Base-by-base conservation (phyloP, 306 rosid species). In the Cicer bijugum region DNA sequence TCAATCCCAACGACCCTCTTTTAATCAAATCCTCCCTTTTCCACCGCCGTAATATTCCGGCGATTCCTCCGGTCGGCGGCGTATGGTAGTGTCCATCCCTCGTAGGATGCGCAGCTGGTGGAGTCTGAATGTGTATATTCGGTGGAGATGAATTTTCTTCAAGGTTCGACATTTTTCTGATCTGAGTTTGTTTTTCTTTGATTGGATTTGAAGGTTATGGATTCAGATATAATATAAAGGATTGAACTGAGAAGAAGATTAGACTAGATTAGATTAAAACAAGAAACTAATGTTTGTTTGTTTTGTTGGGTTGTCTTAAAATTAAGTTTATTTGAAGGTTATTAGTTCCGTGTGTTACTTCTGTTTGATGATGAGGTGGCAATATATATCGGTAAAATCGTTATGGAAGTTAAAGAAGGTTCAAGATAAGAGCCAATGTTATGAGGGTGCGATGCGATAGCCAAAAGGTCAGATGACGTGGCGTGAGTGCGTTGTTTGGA, bases 11-110 rank as follows among this genome's bases (percentile, higher is more conserved):
- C 0, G 86, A 83, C 2, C 87, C 89, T 85, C 70, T 88, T 66
- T 72, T 88, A 35, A 93, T 5, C 42, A 87, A 72, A 53, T 86
- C 92, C 12, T 89, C 91, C 44, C 91, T 93, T 84, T 80, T 84
- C 90, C 87, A 86, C 67, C 89, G 84, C 74, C 71, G 69, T n/a
- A 93, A 14, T 57, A 88, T 80, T 11, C 84, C 85, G 1, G 55
- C 0, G 4, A 83, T 76, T 0, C 82, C 87, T 0, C 72, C 86
- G 14, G 40, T 46, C 0, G 16, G 72, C 16, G 75, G 39, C 0
- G 65, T 33, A 20, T 20, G 90, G 55, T 50, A 69, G 71, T 48
- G 75, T 43, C 17, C 78, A 33, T 33, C 82, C 0, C 74, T 55
- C 0, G 61, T 57, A 0, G 70, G 4, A 20, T 83, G 4, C 8